Conservation (phyloP, 78 protist genomes). For the Chrysochromulina parva region DNA sequence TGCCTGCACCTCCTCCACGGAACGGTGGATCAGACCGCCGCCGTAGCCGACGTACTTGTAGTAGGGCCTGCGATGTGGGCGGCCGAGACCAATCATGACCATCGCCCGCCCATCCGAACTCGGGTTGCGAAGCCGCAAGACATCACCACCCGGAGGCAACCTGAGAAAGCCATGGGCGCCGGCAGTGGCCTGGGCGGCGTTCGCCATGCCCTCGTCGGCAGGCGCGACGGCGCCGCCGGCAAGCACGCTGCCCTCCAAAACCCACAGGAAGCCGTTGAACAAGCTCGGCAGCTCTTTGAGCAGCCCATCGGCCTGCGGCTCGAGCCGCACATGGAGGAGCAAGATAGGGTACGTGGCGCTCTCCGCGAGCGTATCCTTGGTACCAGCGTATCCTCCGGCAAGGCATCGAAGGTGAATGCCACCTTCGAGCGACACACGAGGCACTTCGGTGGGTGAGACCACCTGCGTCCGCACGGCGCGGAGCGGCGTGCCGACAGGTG, state of each 20-base stretch:
- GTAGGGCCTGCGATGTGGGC: not conserved
- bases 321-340: not conserved
- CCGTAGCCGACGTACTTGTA: not conserved
- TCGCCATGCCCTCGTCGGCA: not conserved
- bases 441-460: not conserved
- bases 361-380: not conserved
- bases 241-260: not conserved
- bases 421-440: not conserved
- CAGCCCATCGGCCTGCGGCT: not conserved
- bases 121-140: not conserved
- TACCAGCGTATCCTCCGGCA: not conserved
- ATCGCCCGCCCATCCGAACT: not conserved
- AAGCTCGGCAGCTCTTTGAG: not conserved
- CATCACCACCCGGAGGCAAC: not conserved
- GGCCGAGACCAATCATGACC: not conserved
- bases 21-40: not conserved
- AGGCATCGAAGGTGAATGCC: not conserved
- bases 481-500: not conserved
- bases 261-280: not conserved
- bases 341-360: not conserved
- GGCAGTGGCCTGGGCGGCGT: not conserved
- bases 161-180: not conserved
- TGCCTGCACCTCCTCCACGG: not conserved
- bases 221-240: not conserved
- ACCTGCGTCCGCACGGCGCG: not conserved